These are phyloP conservation scores for Zymoseptoria tritici DNA, from an alignment of 2,329 filamentous ascomycete species.

Conservation along the genomic window DNA sequence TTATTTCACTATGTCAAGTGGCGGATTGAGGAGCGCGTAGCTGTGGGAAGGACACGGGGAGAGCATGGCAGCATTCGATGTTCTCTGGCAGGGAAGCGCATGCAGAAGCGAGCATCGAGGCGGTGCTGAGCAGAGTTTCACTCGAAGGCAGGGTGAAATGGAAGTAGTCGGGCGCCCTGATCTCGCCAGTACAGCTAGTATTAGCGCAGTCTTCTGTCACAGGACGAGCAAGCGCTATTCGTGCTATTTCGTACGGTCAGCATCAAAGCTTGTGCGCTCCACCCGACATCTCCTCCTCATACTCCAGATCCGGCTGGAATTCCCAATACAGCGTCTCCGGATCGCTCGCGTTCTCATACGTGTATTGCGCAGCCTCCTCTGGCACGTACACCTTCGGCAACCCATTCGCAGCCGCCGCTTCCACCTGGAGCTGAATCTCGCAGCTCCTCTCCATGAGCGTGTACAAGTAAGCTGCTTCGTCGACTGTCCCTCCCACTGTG, in stretches of 20 bases:
- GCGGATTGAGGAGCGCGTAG: background rate
- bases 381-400: constrained; percentile 47
- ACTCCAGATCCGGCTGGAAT: constrained; percentile 46
- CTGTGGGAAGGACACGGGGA: background rate
- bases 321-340: constrained; percentile 45
- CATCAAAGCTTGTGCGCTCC: constrained; percentile 18
- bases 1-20: background rate
- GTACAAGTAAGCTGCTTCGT: constrained; percentile 66
- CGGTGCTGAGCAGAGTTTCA: too few species aligned
- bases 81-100: background rate
- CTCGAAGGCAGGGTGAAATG: too few species aligned
- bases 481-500: constrained; percentile 63
- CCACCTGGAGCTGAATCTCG: constrained; percentile 58
- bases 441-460: constrained; percentile 62
- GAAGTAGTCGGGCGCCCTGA: too few species aligned
- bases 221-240: too few species aligned
- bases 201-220: too few species aligned
- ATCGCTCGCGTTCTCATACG: constrained; percentile 43
- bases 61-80: background rate
- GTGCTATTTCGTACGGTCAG: too few species aligned
- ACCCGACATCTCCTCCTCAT: constrained; percentile 23
- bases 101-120: background rate
- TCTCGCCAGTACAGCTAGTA: too few species aligned
- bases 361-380: constrained; percentile 50
- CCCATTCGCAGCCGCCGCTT: constrained; percentile 54